Evolutionary conservation across 352 stramenopile species (phyloP), one percentile per base, ranked within the genome.

Genomic region (Globisporangium irregulare): DNA sequence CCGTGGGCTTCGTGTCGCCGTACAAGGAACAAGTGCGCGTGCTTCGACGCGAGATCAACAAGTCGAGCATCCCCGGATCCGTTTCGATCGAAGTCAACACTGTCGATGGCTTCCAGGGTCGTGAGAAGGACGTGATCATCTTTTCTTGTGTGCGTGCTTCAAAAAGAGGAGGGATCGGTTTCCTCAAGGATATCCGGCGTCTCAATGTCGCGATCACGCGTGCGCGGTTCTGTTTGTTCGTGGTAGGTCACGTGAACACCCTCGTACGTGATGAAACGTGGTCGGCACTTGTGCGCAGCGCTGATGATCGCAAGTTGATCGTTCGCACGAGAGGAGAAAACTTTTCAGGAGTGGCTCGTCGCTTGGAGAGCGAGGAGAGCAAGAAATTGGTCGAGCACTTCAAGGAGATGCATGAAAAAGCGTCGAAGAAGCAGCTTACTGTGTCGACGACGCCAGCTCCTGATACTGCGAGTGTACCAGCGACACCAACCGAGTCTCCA

Each of bases 51-150:
- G 84, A 91, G 70, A 79, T 94, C 22, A 82, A 71, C 10, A 75
- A 74, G 10, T 88, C 73, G 22, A 71, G 55, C 3, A 82, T 92
- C 22, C 81, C 82, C 2, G 38, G 77, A 22, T 82, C 66, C 0
- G 48, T 93, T 22, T 90, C 80, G n/a, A 73, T 98, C 53, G 89
- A 99, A 80, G 93, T 99, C 10, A 98, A 98, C 64, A 99, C 96
- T 3, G 97, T 99, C 5, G 97, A 99, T 82, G 97, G 93, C 0
- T 99, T 99, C 74, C 98, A 99, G 60, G 98, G 98, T 1, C 84
- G 97, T 57, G 98, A 99, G 79, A 98, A 98, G 65, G 97, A 99
- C 75, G 76, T 99, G 15, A 99, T 99, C 67, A 95, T 99, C 48
- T 98, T 99, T 73, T 99, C 96, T 7, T 96, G 96, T 43, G 97